Conservation (phyloP, 2,329 filamentous ascomycete genomes). For the Diaporthe humulicola region DNA sequence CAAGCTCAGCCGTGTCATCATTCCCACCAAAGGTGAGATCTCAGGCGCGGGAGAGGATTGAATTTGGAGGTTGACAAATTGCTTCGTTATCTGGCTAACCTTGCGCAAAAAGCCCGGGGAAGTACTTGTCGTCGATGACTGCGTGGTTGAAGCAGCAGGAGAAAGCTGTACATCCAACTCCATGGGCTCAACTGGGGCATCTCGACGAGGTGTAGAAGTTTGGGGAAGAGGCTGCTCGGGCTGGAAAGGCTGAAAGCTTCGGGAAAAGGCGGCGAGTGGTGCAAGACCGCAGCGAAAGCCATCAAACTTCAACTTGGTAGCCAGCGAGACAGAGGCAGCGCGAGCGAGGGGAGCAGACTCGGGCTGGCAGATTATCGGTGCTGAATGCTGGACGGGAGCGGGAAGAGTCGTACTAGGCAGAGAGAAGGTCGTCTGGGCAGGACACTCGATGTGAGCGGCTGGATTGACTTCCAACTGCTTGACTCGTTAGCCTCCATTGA, state of each 20-base stretch:
- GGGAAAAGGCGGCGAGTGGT: constrained; percentile 6
- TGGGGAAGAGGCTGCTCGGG: background rate
- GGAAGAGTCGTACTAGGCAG: background rate
- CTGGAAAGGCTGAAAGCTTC: background rate
- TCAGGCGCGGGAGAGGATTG: background rate
- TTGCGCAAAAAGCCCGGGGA: background rate
- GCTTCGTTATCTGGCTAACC: background rate
- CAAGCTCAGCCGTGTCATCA: constrained; percentile 13
- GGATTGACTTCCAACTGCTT: constrained; percentile 10
- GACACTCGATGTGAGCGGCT: background rate
- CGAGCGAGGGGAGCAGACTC: background rate
- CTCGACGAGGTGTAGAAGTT: background rate
- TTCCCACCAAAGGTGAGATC: background rate
- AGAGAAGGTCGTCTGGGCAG: too few relatives aligned
- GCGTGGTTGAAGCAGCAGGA: background rate
- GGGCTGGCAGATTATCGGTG: background rate
- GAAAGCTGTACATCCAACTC: background rate
- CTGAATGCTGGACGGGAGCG: background rate
- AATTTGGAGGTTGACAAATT: background rate
- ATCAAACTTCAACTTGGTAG: constrained; percentile 12
- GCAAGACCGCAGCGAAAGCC: constrained; percentile 13
- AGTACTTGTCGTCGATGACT: background rate
- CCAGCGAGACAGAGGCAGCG: background rate
- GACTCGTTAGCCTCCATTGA: background rate
- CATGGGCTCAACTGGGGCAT: background rate